phyloP scores from a whole-genome alignment of 148 eudicot species.

The Amaranthus hypochondriacus region DNA sequence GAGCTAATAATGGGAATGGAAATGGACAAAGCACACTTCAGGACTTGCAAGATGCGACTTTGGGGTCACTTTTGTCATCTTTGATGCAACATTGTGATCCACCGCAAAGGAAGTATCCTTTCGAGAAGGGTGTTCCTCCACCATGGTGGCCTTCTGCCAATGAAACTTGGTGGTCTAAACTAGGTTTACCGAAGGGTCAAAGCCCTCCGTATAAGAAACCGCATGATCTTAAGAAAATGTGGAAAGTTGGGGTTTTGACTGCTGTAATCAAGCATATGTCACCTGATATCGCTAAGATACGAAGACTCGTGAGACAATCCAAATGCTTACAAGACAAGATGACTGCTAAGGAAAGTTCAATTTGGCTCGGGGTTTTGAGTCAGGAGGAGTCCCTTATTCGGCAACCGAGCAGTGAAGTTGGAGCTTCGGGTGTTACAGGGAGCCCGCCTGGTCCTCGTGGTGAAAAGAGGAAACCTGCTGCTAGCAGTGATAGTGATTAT shows the following conservation, averaged over 20 bases:
- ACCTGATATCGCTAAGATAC: slow-evolving; percentile 82
- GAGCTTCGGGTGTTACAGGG: slow-evolving; percentile 58
- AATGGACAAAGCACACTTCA: slow-evolving; percentile 56
- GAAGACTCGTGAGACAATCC: slow-evolving; percentile 71
- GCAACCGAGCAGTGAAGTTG: slow-evolving; percentile 72
- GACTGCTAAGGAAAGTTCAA: slow-evolving; percentile 96
- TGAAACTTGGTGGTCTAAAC: slow-evolving; percentile 81
- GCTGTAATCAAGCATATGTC: slow-evolving; percentile 96
- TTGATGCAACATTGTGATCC: slow-evolving; percentile 95
- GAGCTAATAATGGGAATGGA: slow-evolving; percentile 41
- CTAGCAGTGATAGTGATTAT: slow-evolving; percentile 75
- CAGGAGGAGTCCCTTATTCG: slow-evolving; percentile 57
- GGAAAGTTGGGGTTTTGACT: slow-evolving; percentile 94
- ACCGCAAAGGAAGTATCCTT: slow-evolving; percentile 84
- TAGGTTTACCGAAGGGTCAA: slow-evolving; percentile 64
- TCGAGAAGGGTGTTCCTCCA: slow-evolving; percentile 76
- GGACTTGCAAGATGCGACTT: slow-evolving; percentile 91
- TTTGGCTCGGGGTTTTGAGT: slow-evolving; percentile 86
- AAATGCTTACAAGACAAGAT: slow-evolving; percentile 96
- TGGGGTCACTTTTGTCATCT: slow-evolving; percentile 89
- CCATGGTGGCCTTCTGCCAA: slow-evolving; percentile 94
- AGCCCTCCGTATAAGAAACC: slow-evolving; percentile 89
- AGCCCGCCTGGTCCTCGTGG: slow-evolving; percentile 36
- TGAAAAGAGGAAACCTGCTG: slow-evolving; percentile 53
- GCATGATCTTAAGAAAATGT: slow-evolving; percentile 93